Conservation (phyloP, 352 stramenopile genomes). For the Phytophthora lateralis region DNA sequence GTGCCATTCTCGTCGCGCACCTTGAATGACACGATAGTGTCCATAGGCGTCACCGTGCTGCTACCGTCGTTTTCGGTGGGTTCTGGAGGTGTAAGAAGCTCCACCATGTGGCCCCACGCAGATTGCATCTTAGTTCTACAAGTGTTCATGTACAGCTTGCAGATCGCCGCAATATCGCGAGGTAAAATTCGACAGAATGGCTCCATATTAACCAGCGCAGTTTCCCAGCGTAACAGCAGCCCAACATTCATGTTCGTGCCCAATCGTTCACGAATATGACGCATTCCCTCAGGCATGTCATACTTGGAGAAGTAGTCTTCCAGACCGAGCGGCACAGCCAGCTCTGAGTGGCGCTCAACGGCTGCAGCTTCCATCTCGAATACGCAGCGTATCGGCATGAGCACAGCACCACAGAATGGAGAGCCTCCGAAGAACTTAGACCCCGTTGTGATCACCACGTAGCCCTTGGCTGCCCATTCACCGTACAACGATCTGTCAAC, state of each 20-base stretch:
- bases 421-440: slow-evolving; percentile 90
- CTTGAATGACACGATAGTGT: slow-evolving; percentile 86
- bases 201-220: slow-evolving; percentile 81
- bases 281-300: slow-evolving; percentile 75
- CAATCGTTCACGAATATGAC: slow-evolving; percentile 57
- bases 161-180: slow-evolving; percentile 51
- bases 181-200: slow-evolving; percentile 67
- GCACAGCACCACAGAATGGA: slow-evolving; percentile 84
- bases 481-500: slow-evolving; percentile 63
- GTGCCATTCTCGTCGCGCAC: slow-evolving; percentile 50
- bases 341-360: slow-evolving; percentile 56
- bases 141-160: slow-evolving; percentile 56
- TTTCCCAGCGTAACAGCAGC: slow-evolving; percentile 82
- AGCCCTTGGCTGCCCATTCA: slow-evolving; percentile 67
- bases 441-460: slow-evolving; percentile 80
- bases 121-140: slow-evolving; percentile 53
- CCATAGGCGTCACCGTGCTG: slow-evolving; percentile 47
- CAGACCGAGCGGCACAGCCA: slow-evolving; percentile 72
- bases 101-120: slow-evolving; percentile 50
- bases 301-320: slow-evolving; percentile 88
- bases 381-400: slow-evolving; percentile 79
- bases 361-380: slow-evolving; percentile 80
- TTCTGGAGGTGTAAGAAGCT: slow-evolving; percentile 43
- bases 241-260: slow-evolving; percentile 77
- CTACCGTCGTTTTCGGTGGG: slow-evolving; percentile 19